Evolutionary conservation across 192 early-diverging fungal species (phyloP), one percentile per base, ranked within the genome.

Genomic region (Allomyces macrogynus): DNA sequence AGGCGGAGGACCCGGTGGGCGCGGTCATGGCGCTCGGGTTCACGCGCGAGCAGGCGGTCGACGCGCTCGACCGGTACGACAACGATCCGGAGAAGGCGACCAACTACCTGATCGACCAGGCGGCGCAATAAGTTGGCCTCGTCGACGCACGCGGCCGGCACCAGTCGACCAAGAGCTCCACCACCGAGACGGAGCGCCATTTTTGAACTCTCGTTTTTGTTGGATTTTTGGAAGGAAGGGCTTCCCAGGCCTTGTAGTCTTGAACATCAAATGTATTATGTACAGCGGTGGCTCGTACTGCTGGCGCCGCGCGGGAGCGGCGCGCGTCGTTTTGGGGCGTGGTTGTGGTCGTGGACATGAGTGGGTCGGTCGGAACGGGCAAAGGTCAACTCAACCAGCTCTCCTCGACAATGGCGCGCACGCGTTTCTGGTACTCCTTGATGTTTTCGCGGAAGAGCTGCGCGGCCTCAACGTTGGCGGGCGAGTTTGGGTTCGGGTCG

Each of bases 401-500:
- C 62, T 74, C 75, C 67, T 97, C 90, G 12, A 97, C 95, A 24
- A 86, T 88, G 71, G 96, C 95, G 43, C 85, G 73, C 1, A 98
- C 92, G 65, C 92, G 72, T 68, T 90, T 79, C 60, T 85, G 81
- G 74, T 98, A 98, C 69, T 96, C 95, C 71, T 95, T 96, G 57
- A 82, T 71, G 74, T 91, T 91, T 63, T 99, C 93, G 61, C 87
- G 76, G 64, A 95, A 97, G 49, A 99, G 68, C 20, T 89, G 83
- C 5, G 95, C 93, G 10, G 95, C 93, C 68, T 99, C 93, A 0
- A 87, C 92, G 73, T 99, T 97, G 43, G 93, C 95, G 8, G 93
- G 95, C 24, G 87, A 90, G 71, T 89, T 92, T 10, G 95, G 91
- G 69, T 99, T 97, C 11, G 93, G 95, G 70, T 98, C 95, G 68